These are phyloP conservation scores for Ceratocystis cacaofunesta DNA, from an alignment of 2,329 filamentous ascomycete genomes.

Conservation along the genomic window DNA sequence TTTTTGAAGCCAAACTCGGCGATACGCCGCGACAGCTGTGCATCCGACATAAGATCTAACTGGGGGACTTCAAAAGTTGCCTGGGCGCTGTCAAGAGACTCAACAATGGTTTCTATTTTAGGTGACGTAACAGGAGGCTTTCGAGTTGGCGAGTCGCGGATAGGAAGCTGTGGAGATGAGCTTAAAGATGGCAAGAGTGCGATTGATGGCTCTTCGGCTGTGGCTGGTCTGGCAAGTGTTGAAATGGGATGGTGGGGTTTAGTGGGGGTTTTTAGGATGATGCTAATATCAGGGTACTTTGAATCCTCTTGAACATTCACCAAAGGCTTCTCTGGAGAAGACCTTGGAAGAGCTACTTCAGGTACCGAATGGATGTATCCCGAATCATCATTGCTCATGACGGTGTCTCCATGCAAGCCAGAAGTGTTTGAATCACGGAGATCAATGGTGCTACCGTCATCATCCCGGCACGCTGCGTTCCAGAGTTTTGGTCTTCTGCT, in stretches of 20 bases:
- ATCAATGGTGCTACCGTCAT: constrained; percentile 34
- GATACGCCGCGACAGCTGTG: constrained; percentile 47
- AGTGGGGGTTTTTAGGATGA: background rate
- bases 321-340: background rate
- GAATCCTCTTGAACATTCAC: background rate
- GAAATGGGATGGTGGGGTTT: background rate
- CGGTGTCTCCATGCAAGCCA: background rate
- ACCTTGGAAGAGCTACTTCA: background rate
- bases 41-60: constrained; percentile 46
- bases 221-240: background rate
- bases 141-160: constrained; percentile 10
- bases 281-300: constrained; percentile 8
- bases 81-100: background rate
- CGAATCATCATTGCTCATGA: background rate
- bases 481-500: constrained; percentile 39
- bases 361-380: background rate
- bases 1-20: constrained; percentile 57
- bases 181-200: background rate
- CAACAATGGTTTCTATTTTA: background rate
- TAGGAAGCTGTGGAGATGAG: constrained; percentile 9
- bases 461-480: constrained; percentile 53
- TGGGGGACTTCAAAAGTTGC: constrained; percentile 31
- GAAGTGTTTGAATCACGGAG: constrained; percentile 29
- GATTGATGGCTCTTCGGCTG: background rate
- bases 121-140: background rate